Evolutionary conservation across 2,329 filamentous ascomycete species (phyloP).

Genomic region (Salinomyces thailandicus): DNA sequence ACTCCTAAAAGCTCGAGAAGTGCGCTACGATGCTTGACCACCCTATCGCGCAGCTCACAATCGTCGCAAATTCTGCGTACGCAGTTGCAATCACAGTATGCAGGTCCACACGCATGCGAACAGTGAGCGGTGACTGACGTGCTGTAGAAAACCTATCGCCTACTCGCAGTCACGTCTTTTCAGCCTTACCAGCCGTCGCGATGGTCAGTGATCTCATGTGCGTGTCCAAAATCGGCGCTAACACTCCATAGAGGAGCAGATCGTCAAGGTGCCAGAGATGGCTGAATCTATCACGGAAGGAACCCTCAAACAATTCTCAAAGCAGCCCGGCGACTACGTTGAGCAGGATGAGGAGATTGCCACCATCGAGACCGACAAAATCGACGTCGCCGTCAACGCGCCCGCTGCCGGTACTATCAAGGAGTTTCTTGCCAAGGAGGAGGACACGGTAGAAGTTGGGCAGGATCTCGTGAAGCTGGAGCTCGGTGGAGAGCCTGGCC

Average conservation of each 20-base stretch:
- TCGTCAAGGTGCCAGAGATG: slow-evolving; percentile 95
- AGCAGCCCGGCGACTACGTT: slow-evolving; percentile 86
- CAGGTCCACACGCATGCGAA: slow-evolving; percentile 1
- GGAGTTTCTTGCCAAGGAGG: slow-evolving; percentile 82
- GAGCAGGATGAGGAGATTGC: slow-evolving; percentile 96
- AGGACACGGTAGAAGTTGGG: slow-evolving; percentile 89
- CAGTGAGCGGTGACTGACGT: slow-evolving; percentile 12
- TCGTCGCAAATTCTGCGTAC: slow-evolving; percentile 13
- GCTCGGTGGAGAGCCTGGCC: slow-evolving; percentile 52
- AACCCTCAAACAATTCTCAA: slow-evolving; percentile 89
- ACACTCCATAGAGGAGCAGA: slow-evolving; percentile 52
- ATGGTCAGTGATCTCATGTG: slow-evolving; percentile 19
- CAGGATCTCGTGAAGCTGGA: slow-evolving; percentile 85
- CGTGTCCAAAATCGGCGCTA: background rate
- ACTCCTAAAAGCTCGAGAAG: slow-evolving; percentile 16
- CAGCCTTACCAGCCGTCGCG: slow-evolving; percentile 22
- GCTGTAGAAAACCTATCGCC: slow-evolving; percentile 19
- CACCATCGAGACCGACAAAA: slow-evolving; percentile 99
- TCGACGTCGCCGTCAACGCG: slow-evolving; percentile 93
- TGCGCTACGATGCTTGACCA: slow-evolving; percentile 15
- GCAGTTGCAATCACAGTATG: slow-evolving; percentile 12
- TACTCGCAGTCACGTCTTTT: slow-evolving; percentile 22
- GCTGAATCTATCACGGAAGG: slow-evolving; percentile 97
- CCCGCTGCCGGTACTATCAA: slow-evolving; percentile 84
- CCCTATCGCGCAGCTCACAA: slow-evolving; percentile 13